These are phyloP conservation scores for Arthrinium phaeospermum DNA, from an alignment of 2,329 filamentous ascomycete genomes.

Conservation along the genomic window DNA sequence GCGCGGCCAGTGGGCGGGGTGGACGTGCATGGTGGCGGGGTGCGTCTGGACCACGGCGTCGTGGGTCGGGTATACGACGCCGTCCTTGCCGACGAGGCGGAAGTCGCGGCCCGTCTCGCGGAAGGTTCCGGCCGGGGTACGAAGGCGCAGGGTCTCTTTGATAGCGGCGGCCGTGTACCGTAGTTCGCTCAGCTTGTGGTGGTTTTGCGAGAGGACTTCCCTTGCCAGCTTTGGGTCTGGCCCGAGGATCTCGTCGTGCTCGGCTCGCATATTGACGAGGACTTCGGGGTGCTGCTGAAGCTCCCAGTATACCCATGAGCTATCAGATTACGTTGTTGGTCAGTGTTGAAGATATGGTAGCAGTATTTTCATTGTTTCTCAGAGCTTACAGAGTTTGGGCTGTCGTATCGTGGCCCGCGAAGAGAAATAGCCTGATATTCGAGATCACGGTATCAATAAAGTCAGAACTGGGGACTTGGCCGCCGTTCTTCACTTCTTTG, in stretches of 20 bases:
- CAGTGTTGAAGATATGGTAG: not conserved
- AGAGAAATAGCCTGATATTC: constrained; percentile 33
- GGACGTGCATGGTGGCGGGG: constrained; percentile 35
- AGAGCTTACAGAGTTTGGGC: constrained; percentile 27
- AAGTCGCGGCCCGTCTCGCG: constrained; percentile 39
- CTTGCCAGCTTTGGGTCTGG: constrained; percentile 42
- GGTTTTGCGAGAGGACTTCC: constrained; percentile 44
- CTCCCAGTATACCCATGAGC: constrained; percentile 27
- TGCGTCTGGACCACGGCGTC: constrained; percentile 31
- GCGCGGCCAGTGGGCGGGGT: constrained; percentile 43
- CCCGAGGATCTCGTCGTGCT: constrained; percentile 49
- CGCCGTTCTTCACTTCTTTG: not conserved
- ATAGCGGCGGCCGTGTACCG: constrained; percentile 57
- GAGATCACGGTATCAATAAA: constrained; percentile 24
- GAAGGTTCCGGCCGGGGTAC: constrained; percentile 51
- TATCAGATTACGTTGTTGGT: not conserved
- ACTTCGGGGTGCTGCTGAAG: constrained; percentile 26
- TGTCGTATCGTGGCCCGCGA: constrained; percentile 37
- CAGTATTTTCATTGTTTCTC: too few species aligned
- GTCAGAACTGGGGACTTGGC: not conserved
- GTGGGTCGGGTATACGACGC: constrained; percentile 43
- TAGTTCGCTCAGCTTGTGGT: constrained; percentile 53
- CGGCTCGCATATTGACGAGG: constrained; percentile 28
- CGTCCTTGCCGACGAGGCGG: constrained; percentile 45
- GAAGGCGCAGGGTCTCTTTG: constrained; percentile 58